Evolutionary conservation across 106 monocot genomes (phyloP).

Genomic region (Dendrobium catenatum): DNA sequence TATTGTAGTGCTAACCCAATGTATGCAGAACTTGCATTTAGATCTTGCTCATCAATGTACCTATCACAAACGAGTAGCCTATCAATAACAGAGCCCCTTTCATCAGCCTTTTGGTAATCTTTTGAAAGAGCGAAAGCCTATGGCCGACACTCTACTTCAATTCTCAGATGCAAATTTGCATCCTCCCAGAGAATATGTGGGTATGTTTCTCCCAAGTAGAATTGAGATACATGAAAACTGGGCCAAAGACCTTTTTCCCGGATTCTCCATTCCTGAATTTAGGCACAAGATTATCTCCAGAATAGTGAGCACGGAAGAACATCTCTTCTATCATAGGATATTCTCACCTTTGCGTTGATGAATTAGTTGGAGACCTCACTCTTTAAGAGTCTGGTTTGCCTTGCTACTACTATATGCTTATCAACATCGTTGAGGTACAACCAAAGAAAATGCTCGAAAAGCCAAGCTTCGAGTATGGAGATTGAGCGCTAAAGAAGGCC

Average conservation of each 20-base stretch:
- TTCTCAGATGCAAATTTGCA: slow-evolving; percentile 57
- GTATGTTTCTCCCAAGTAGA: slow-evolving; percentile 31
- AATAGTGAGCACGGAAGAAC: slow-evolving; percentile 70
- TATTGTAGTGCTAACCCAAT: slow-evolving; percentile 74
- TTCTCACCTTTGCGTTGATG: too few species aligned
- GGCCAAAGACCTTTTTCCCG: slow-evolving; percentile 87
- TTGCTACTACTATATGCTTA: slow-evolving; percentile 64
- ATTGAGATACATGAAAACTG: slow-evolving; percentile 76
- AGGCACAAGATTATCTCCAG: slow-evolving; percentile 51
- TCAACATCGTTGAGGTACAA: slow-evolving; percentile 82
- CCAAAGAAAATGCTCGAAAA: slow-evolving; percentile 81
- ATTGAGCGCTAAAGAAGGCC: slow-evolving; percentile 68
- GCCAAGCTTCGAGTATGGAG: slow-evolving; percentile 70
- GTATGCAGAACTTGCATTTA: slow-evolving; percentile 36
- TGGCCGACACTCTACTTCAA: slow-evolving; percentile 55
- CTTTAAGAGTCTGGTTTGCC: slow-evolving; percentile 62
- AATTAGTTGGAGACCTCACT: slow-evolving; percentile 36
- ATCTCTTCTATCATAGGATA: slow-evolving; percentile 22
- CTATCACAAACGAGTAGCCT: slow-evolving; percentile 60
- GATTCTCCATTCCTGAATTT: slow-evolving; percentile 64
- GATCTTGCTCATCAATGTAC: slow-evolving; percentile 26
- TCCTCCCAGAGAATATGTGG: slow-evolving; percentile 73
- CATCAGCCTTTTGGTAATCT: slow-evolving; percentile 41
- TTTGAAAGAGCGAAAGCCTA: slow-evolving; percentile 65
- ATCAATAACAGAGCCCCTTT: slow-evolving; percentile 60